Base-by-base conservation (phyloP, 78 protist genomes). In the Pigoraptor vietnamica region DNA sequence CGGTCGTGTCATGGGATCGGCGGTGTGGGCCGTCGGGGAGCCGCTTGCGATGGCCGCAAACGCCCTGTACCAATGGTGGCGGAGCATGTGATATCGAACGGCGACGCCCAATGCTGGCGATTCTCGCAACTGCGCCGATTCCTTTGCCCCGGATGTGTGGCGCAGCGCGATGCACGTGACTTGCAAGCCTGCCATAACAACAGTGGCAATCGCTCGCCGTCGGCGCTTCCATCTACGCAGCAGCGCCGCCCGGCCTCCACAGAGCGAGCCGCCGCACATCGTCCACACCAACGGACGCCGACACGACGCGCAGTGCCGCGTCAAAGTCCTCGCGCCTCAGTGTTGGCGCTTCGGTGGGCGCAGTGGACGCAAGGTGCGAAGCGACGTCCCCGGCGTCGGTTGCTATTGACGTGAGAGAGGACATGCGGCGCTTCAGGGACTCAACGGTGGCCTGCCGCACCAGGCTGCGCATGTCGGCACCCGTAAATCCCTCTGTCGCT, bases 391-490 rank as follows among this genome's bases (percentile, higher is more conserved):
- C 14, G 67, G 14, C 67, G 67, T 48, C 67, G 29, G 67, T 48
- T 14, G 6, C 29, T 48, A 6, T 6, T 48, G 67, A 21, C 67
- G 6, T 14, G 6, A 14, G 29, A 48, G 14, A 14, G 29, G 67
- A 6, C 29, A 48, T 48, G 6, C 67, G 67, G 29, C 67, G 67
- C 67, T 48, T 48, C 29, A 48, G 14, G 29, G 67, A 48, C 67
- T 92, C 90, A 19, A 97, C 24, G 19, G 98, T 98, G 0, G 99
- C 99, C 87, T 94, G 91, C 94, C 97, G 97, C 38, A 97, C 97
- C 39, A 98, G 32, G 90, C 97, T 97, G 35, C 93, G 90, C 1
- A 98, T 88, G 32, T 98, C 99, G 24, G 98, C 99, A 2, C 98
- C 98, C 91, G 88, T 1, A 81, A 96, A 95, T 23, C 98, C 98